phyloP scores from a whole-genome alignment of 2,329 filamentous ascomycete species.

The Ophiocordyceps camponoti-leonardi region DNA sequence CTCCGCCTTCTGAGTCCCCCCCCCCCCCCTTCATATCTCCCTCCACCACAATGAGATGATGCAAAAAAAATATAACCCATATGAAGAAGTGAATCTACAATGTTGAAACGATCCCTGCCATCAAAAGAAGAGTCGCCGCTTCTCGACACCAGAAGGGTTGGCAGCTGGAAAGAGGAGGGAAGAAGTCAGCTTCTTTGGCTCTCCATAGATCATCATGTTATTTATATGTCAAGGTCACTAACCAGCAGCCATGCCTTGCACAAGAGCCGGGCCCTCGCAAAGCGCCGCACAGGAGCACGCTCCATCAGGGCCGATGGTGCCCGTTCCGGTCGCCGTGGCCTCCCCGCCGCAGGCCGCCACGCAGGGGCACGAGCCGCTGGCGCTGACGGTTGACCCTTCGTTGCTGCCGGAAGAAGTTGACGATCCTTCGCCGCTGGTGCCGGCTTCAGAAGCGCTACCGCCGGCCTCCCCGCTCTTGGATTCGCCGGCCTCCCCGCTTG shows the following conservation, averaged over 20 bases:
- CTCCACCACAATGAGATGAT: background rate
- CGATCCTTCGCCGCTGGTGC: background rate
- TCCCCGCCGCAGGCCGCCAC: constrained; percentile 5
- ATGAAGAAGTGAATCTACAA: background rate
- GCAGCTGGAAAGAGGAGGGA: background rate
- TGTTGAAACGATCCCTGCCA: background rate
- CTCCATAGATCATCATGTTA: background rate
- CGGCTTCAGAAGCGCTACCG: no score
- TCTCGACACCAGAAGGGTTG: background rate
- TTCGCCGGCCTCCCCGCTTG: no score
- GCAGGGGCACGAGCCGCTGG: constrained; percentile 3
- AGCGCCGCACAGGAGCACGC: constrained; percentile 35
- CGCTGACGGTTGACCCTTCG: background rate
- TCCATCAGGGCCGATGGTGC: constrained; percentile 26
- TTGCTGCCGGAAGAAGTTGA: background rate
- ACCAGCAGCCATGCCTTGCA: constrained; percentile 1
- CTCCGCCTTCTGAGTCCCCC: no score
- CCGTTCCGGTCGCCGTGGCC: constrained; percentile 23
- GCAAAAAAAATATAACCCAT: background rate
- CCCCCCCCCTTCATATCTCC: background rate
- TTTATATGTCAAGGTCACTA: background rate
- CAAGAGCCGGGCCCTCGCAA: constrained; percentile 19
- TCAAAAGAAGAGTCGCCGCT: background rate
- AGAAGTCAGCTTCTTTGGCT: background rate
- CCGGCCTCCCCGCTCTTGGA: no score